Conservation (phyloP, 371 early-diverging fungal species). For the Choanephora cucurbitarum region DNA sequence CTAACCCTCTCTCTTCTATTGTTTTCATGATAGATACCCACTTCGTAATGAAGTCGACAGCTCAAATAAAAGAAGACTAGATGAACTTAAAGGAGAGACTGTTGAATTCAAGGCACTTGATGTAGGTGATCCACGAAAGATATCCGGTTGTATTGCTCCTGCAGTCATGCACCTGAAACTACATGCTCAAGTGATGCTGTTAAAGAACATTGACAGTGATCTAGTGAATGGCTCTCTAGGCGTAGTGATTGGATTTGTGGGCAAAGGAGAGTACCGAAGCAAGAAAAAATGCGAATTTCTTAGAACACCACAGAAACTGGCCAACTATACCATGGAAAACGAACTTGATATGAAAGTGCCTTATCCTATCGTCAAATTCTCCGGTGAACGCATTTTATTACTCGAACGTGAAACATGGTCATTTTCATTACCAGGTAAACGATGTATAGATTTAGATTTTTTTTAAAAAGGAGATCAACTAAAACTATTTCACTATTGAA, state of each 20-base stretch:
- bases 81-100: constrained; percentile 48
- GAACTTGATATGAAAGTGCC: constrained; percentile 12
- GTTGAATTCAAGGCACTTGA: constrained; percentile 44
- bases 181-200: constrained; percentile 88
- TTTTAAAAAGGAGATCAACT: background rate
- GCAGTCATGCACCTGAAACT: constrained; percentile 66
- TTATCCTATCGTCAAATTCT: constrained; percentile 66
- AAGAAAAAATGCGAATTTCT: constrained; percentile 1
- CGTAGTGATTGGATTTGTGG: constrained; percentile 64
- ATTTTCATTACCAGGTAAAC: constrained; percentile 60
- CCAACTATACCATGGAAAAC: background rate
- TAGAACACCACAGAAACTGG: constrained; percentile 15
- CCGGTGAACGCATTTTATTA: constrained; percentile 38
- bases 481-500: background rate
- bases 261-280: constrained; percentile 28
- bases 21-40: constrained; percentile 41
- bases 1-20: background rate
- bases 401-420: constrained; percentile 62
- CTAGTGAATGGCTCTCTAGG: constrained; percentile 51
- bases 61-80: constrained; percentile 66
- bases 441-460: no score
- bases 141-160: constrained; percentile 62
- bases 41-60: constrained; percentile 74
- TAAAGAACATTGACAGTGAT: constrained; percentile 69
- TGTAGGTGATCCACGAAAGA: constrained; percentile 42